Evolutionary conservation across 768 basidiomycete genomes (phyloP).

Genomic region (Boletus reticulatus): DNA sequence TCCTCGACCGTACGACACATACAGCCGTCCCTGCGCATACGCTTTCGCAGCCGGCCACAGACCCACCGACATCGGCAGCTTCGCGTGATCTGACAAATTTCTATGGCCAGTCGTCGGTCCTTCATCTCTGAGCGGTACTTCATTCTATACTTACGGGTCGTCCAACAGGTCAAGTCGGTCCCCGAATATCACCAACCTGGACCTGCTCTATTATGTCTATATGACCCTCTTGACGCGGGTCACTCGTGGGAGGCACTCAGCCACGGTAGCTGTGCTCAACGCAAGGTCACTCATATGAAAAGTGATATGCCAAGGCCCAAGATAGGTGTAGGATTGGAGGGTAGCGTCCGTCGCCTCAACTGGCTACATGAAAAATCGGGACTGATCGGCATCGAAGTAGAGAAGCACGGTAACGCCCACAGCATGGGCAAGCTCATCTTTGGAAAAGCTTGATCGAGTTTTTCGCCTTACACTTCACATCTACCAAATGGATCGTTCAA

Average conservation of each 20-base stretch:
- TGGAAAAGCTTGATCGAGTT: too few species aligned
- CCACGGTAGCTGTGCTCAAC: slow-evolving; percentile 52
- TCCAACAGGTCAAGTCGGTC: slow-evolving; percentile 23
- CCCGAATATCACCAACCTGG: slow-evolving; percentile 53
- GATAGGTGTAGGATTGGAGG: slow-evolving; percentile 70
- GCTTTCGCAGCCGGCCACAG: slow-evolving; percentile 23
- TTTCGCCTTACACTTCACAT: too few species aligned
- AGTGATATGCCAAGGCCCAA: slow-evolving; percentile 53
- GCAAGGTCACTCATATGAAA: slow-evolving; percentile 59
- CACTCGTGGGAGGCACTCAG: slow-evolving; percentile 62
- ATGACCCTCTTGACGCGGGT: slow-evolving; percentile 53
- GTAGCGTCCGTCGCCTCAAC: slow-evolving; percentile 65
- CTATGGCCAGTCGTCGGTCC: slow-evolving; percentile 56
- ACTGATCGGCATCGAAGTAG: slow-evolving; percentile 60
- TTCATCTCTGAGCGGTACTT: slow-evolving; percentile 24
- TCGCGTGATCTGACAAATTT: slow-evolving; percentile 45
- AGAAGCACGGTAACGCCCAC: too few species aligned
- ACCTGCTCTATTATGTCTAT: slow-evolving; percentile 60
- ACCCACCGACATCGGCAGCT: too few species aligned
- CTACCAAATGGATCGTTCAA: too few species aligned
- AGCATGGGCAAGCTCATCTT: too few species aligned
- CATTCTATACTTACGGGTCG: slow-evolving; percentile 27
- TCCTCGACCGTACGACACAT: slow-evolving; percentile 55
- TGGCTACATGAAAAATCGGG: slow-evolving; percentile 61
- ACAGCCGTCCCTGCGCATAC: slow-evolving; percentile 53